phyloP scores from a whole-genome alignment of 441 rosid genomes.

The Brassica balearica region DNA sequence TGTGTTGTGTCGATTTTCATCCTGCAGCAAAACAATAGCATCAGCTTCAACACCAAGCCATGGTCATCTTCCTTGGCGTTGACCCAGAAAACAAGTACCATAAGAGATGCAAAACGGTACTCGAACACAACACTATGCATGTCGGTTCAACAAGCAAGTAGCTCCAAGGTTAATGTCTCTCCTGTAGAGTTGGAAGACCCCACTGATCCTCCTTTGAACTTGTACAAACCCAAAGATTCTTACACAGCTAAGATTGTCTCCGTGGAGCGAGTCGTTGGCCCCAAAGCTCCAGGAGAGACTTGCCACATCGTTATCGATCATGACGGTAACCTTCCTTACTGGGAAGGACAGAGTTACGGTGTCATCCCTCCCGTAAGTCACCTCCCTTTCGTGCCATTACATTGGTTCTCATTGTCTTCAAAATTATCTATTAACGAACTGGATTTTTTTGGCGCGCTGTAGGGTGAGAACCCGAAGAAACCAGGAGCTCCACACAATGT shows the following conservation, averaged over 20 bases:
- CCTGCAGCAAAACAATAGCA: slow-evolving; percentile 58
- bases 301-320: slow-evolving; percentile 93
- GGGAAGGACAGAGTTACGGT: slow-evolving; percentile 99
- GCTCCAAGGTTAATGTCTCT: slow-evolving; percentile 66
- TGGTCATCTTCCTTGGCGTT: slow-evolving; percentile 57
- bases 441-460: slow-evolving; percentile 13
- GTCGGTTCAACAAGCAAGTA: slow-evolving; percentile 83
- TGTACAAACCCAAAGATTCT: slow-evolving; percentile 79
- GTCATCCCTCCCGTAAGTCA: slow-evolving; percentile 89
- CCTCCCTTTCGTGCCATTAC: neutral
- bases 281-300: slow-evolving; percentile 90
- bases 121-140: slow-evolving; percentile 50
- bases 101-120: slow-evolving; percentile 42
- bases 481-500: slow-evolving; percentile 82
- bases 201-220: slow-evolving; percentile 73
- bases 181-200: slow-evolving; percentile 75
- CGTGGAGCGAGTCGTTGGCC: slow-evolving; percentile 84
- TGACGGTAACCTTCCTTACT: slow-evolving; percentile 83
- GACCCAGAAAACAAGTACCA: slow-evolving; percentile 52
- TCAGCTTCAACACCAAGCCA: slow-evolving; percentile 64
- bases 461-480: slow-evolving; percentile 96
- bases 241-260: slow-evolving; percentile 85
- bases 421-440: slow-evolving; percentile 1
- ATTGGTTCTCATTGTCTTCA: neutral
- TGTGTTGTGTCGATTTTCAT: neutral